Percentiles rank a stretch among this genome's conserved stretches.
These are phyloP conservation scores for Talaromyces wortmannii DNA, from an alignment of 495 filamentous ascomycete species.

Conservation along the genomic window DNA sequence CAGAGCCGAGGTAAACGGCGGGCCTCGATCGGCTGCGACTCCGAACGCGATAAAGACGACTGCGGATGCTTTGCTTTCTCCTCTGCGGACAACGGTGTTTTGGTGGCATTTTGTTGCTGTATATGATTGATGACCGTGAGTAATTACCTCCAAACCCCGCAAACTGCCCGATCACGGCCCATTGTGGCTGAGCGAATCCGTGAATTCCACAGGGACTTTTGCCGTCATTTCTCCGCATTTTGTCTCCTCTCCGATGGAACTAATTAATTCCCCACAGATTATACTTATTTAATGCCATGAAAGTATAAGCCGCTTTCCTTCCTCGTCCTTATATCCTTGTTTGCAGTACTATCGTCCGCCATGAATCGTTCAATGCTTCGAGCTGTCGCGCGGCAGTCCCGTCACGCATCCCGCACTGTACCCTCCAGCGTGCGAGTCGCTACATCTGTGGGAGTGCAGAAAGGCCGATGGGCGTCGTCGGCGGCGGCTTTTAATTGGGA, in stretches of 20 bases:
- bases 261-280: background rate
- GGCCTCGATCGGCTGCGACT: background rate
- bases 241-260: background rate
- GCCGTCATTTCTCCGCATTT: background rate
- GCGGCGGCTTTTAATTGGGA: conserved; percentile 77
- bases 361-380: conserved; percentile 35
- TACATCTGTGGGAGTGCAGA: conserved; percentile 4
- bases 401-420: conserved; percentile 10
- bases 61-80: too few relatives aligned
- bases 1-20: background rate
- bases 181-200: too few relatives aligned
- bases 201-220: too few relatives aligned
- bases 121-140: too few relatives aligned
- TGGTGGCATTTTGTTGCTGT: too few relatives aligned
- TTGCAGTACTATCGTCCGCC: background rate
- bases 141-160: too few relatives aligned
- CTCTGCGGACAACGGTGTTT: too few relatives aligned
- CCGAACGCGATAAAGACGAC: too few relatives aligned
- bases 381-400: conserved; percentile 26
- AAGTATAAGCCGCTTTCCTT: background rate
- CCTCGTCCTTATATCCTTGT: background rate
- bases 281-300: background rate
- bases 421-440: background rate
- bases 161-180: too few relatives aligned
- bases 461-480: conserved; percentile 43